Evolutionary conservation across 2,329 filamentous ascomycete species (phyloP).

Genomic region (Juglanconis sp.): DNA sequence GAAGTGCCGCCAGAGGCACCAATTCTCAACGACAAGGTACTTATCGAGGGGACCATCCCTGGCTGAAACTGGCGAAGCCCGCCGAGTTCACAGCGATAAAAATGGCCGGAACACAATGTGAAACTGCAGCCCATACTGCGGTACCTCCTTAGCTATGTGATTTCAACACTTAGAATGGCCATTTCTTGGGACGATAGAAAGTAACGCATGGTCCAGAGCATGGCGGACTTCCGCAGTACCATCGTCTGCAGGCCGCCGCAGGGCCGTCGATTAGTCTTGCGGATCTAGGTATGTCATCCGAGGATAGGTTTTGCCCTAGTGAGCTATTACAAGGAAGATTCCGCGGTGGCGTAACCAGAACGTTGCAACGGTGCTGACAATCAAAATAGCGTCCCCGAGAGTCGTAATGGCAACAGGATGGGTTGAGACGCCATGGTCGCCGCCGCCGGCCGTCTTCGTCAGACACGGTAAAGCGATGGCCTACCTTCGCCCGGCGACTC

Average conservation of each 20-base stretch:
- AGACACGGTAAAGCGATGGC: not conserved
- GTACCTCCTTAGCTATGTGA: slow-evolving; percentile 4
- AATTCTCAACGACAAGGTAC: not conserved
- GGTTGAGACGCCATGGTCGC: not conserved
- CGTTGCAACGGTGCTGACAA: not conserved
- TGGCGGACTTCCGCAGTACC: not conserved
- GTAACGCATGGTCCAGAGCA: not conserved
- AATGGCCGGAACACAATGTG: slow-evolving; percentile 25
- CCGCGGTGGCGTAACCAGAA: not conserved
- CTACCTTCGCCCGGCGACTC: not conserved
- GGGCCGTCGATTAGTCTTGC: slow-evolving; percentile 3
- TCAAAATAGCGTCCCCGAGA: not conserved
- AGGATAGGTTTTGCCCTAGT: not conserved
- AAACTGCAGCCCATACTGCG: slow-evolving; percentile 29
- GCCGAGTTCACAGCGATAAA: slow-evolving; percentile 20
- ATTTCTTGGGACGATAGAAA: slow-evolving; percentile 1
- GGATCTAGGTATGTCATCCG: slow-evolving; percentile 6
- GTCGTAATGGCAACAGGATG: not conserved
- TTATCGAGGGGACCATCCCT: slow-evolving; percentile 22
- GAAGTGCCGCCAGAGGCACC: not conserved
- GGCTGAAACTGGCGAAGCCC: slow-evolving; percentile 27
- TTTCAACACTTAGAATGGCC: not conserved
- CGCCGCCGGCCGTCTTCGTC: not conserved
- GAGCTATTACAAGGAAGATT: not conserved
- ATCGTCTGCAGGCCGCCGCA: not conserved